Base-by-base conservation (phyloP, 2,329 filamentous ascomycete species). In the Orbilia quercus region DNA sequence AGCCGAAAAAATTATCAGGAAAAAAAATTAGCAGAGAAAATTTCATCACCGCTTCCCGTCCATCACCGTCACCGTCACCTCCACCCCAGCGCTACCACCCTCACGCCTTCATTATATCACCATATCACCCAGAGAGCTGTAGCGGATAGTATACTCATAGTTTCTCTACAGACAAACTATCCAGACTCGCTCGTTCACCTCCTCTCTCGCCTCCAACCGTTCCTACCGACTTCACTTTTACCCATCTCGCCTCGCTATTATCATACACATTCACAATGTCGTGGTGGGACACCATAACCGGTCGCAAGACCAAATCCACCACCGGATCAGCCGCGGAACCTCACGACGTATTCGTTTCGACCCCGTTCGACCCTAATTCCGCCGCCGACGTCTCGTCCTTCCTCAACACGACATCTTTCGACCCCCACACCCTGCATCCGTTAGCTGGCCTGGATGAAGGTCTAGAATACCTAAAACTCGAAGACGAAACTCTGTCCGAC, bases 361-460 rank as follows among this genome's bases (percentile, higher is more conserved):
- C 84, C 62, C 81, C 85, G 76, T 93, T 91, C 82, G 89, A 93
- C 81, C 87, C 91, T 44, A 85, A 87, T 77, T 85, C 88, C 78
- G 88, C 88, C 60, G 89, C 90, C 81, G 92, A 94, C 82, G 90
- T 95, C 78, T 90, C 91, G 79, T 90, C 91, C 65, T 97, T 99
- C 82, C 87, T 98, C 71, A 89, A 88, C 79, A 87, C 84, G 78
- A 88, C 90, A 70, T 82, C 89, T 64, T 89, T 95, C 78, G 95
- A 99, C 82, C 91, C 94, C 7, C 88, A 92, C 75, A 86, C 90
- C 81, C 85, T 99, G 78, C 95, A 99, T 81, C 95, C 96, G 48
- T 89, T 99, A 65, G 92, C 95, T 62, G 95, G 95, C 77, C 84
- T 99, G 75, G 92, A 97, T 83, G 89, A 91, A 83, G 91, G 96